Evolutionary conservation across 1,139 yeast genomes (phyloP), one percentile per base, ranked within the genome.

Genomic region (Protomyces arabidopsidicola): DNA sequence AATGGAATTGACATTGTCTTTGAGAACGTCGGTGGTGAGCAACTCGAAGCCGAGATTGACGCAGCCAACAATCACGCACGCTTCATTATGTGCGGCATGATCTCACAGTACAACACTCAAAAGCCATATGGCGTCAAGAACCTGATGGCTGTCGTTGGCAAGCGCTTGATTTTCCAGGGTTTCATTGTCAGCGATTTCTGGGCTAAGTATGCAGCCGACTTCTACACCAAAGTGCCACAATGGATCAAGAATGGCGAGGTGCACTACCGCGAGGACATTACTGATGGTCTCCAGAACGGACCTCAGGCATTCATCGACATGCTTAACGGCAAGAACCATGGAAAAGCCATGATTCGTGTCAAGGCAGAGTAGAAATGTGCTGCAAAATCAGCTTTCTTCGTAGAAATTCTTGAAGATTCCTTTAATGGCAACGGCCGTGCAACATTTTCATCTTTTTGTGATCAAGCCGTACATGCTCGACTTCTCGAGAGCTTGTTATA

Each of bases 71-170:
- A 69, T 16, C 72, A 70, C 60, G 86, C 84, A 56, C 75, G 73
- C 18, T 75, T 85, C 60, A 72, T 84, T 65, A 84, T 84, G 36
- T 84, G 88, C 75, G 90, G 89, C 65, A 79, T 85, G 5, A 82
- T 85, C 68, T 74, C 88, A 42, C 83, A 83, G 64, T 85, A 84
- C 73, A 82, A 84, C 69, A 81, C 81, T 66, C 77, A 78, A 63
- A 58, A 66, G 34, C 62, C 35, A 16, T 68, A 68, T 53, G 67
- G 70, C 5, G 52, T 66, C 57, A 67, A 66, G 56, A 67, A 67
- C 56, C 38, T 65, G 20, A 45, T 38, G 36, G 39, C 55, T 42
- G 52, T 66, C 12, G 66, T 69, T 12, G 53, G 60, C 52, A 66
- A 63, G 60, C 67, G 71, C 16, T 34, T 69, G 53, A 66, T 52